Evolutionary conservation across 2,329 filamentous ascomycete species (phyloP).

Genomic region (Colletotrichum sp.): DNA sequence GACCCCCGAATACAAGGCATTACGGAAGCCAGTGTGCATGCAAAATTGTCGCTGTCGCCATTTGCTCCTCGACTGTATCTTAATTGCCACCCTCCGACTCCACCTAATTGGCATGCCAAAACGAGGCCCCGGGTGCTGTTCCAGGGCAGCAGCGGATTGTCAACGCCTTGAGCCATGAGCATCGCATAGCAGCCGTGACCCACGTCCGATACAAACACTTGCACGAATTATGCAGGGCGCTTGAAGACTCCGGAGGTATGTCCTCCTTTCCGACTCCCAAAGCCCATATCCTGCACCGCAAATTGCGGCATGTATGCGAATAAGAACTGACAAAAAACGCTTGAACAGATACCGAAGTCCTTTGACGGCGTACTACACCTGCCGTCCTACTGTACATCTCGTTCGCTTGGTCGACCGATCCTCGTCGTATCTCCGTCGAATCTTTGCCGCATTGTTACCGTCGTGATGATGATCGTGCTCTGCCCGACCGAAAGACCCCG

Average conservation of each 20-base stretch:
- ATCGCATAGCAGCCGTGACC: too few species aligned
- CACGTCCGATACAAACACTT: too few species aligned
- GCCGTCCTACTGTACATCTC: neutral
- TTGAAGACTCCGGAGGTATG: neutral
- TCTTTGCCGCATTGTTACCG: neutral
- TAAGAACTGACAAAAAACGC: neutral
- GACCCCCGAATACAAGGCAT: neutral
- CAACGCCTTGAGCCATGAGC: too few species aligned
- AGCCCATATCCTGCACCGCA: too few species aligned
- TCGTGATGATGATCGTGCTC: neutral
- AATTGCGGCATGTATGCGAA: neutral
- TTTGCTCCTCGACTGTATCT: neutral
- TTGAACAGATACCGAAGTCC: neutral
- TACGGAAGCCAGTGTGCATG: neutral
- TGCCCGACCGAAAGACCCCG: neutral
- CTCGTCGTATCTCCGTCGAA: neutral
- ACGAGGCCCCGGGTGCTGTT: neutral
- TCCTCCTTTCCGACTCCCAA: neutral
- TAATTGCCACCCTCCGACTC: neutral
- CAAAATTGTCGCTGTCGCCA: neutral
- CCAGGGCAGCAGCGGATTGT: too few species aligned
- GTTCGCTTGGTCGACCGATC: neutral
- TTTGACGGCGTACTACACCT: neutral
- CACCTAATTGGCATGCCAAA: neutral
- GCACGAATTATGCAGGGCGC: neutral